Evolutionary conservation across 805 yeast species (phyloP).

Genomic region (Metschnikowia reukaufii): DNA sequence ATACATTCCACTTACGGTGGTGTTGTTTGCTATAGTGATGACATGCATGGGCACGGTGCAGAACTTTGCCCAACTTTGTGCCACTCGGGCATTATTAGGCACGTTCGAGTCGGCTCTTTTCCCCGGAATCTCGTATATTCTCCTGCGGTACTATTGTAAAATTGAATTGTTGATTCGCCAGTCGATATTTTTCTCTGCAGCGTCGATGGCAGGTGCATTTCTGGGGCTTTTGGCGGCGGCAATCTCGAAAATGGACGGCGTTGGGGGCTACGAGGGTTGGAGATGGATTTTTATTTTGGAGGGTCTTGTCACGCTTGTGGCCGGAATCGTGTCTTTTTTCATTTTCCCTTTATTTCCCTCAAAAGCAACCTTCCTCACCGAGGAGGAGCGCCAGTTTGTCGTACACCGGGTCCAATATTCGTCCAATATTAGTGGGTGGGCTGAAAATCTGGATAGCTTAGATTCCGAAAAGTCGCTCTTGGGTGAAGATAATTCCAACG

Average conservation of each 20-base stretch:
- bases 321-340: conserved; percentile 9
- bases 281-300: conserved; percentile 21
- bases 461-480: conserved; percentile 3
- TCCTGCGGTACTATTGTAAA: conserved; percentile 64
- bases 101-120: conserved; percentile 69
- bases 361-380: conserved; percentile 12
- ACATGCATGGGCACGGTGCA: conserved; percentile 65
- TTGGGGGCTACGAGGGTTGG: conserved; percentile 20
- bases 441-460: neutral
- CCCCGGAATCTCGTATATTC: conserved; percentile 72
- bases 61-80: conserved; percentile 58
- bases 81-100: conserved; percentile 66
- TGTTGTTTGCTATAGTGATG: conserved; percentile 62
- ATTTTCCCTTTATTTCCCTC: conserved; percentile 15
- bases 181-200: conserved; percentile 66
- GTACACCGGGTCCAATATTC: conserved; percentile 13
- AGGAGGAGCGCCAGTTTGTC: conserved; percentile 17
- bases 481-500: conserved; percentile 16
- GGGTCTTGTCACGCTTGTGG: conserved; percentile 15
- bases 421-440: conserved; percentile 6
- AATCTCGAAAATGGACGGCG: conserved; percentile 53
- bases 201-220: conserved; percentile 77
- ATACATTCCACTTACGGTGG: conserved; percentile 60
- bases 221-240: conserved; percentile 73
- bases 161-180: conserved; percentile 68